Conservation (phyloP, 768 basidiomycete genomes). For the Cubamyces sp. region DNA sequence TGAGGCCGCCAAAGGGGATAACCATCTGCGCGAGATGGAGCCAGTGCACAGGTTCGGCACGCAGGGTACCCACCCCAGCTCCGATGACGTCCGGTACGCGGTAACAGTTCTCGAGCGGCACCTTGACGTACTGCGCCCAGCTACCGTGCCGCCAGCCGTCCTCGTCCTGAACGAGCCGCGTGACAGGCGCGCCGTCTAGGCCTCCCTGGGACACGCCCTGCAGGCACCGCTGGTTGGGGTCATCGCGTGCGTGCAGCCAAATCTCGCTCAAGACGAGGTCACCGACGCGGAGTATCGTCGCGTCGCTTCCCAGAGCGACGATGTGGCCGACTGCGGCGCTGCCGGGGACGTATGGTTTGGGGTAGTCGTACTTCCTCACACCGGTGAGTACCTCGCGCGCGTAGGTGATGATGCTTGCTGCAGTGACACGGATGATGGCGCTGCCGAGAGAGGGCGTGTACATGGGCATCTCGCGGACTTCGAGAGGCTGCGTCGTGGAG, state of each 20-base stretch:
- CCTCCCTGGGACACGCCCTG: background rate
- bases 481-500: background rate
- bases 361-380: background rate
- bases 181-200: background rate
- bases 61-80: too few relatives aligned
- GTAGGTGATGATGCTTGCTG: background rate
- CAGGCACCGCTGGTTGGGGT: background rate
- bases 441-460: background rate
- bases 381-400: background rate
- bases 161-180: background rate
- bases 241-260: background rate
- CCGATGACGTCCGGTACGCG: background rate
- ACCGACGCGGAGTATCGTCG: background rate
- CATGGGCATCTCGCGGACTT: background rate
- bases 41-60: background rate
- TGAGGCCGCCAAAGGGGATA: slow-evolving; percentile 3
- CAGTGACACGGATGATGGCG: background rate
- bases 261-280: background rate
- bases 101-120: background rate
- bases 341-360: background rate
- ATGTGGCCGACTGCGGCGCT: background rate
- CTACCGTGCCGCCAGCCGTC: background rate
- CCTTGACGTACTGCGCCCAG: background rate
- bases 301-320: background rate
- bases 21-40: background rate